Conservation (phyloP, 192 early-diverging fungal genomes). For the Podila epicladia region DNA sequence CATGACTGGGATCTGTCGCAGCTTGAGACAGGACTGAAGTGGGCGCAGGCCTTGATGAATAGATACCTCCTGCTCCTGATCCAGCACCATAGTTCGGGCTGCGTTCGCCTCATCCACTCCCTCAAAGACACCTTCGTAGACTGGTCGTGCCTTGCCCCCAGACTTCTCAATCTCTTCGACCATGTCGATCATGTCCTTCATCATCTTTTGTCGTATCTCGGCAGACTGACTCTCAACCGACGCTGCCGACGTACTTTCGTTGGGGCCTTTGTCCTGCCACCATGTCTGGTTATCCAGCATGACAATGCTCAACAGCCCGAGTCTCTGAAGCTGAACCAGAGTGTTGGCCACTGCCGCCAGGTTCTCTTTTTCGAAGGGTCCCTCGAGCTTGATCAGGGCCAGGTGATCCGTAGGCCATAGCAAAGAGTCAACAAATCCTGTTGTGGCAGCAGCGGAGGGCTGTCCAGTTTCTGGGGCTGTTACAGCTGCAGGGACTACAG, state of each 20-base stretch:
- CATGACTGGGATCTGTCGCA: constrained; percentile 73
- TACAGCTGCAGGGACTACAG: constrained; percentile 9
- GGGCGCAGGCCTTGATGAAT: constrained; percentile 57
- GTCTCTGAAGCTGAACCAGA: constrained; percentile 69
- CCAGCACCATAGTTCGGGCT: background rate
- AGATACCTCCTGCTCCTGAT: constrained; percentile 10
- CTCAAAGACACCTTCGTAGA: constrained; percentile 74
- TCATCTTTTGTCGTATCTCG: constrained; percentile 50
- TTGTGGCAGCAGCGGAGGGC: background rate
- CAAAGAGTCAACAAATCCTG: constrained; percentile 55
- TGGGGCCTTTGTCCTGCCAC: constrained; percentile 29
- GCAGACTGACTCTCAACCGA: constrained; percentile 11
- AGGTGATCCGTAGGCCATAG: constrained; percentile 59
- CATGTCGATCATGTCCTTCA: constrained; percentile 64
- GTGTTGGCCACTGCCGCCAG: constrained; percentile 60
- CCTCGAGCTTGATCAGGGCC: constrained; percentile 67
- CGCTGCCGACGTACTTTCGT: background rate
- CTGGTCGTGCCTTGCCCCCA: constrained; percentile 74
- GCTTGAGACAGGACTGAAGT: constrained; percentile 67
- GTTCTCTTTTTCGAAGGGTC: constrained; percentile 53
- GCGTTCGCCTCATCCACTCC: background rate
- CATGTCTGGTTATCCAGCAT: constrained; percentile 68
- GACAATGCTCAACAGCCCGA: constrained; percentile 72
- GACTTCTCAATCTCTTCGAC: constrained; percentile 77
- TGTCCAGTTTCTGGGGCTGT: constrained; percentile 2